Conservation (phyloP, 371 early-diverging fungal genomes). For the Nematocida sp. region DNA sequence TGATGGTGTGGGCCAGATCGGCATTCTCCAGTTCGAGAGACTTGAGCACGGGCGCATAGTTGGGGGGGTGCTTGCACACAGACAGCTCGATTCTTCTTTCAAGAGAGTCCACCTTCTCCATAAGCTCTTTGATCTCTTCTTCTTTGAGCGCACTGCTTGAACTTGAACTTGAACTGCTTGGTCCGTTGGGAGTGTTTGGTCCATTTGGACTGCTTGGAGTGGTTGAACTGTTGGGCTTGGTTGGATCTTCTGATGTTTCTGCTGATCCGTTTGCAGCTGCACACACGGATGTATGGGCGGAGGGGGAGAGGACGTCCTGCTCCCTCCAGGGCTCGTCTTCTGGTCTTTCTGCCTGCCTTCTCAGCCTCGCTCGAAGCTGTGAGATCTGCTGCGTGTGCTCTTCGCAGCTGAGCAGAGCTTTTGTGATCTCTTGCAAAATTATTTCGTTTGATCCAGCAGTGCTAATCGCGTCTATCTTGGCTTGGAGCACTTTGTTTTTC, state of each 20-base stretch:
- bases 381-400: conserved; percentile 2
- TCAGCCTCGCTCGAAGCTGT: conserved; percentile 18
- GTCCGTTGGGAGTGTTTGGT: not conserved
- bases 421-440: not conserved
- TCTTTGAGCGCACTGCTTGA: no score
- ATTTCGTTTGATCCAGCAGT: not conserved
- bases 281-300: no score
- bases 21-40: conserved; percentile 92
- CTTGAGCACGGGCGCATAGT: conserved; percentile 93
- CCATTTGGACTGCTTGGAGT: not conserved
- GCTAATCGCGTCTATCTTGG: not conserved
- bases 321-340: not conserved
- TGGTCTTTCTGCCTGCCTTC: not conserved
- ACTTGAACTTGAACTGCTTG: no score
- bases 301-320: not conserved
- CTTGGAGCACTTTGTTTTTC: conserved; percentile 4
- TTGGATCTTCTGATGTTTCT: conserved; percentile 2
- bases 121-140: conserved; percentile 89
- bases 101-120: conserved; percentile 93
- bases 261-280: no score
- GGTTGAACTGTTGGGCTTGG: not conserved
- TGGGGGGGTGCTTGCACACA: conserved; percentile 88
- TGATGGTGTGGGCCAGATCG: conserved; percentile 10
- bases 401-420: not conserved
- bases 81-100: conserved; percentile 94